phyloP scores from a whole-genome alignment of 345 rosid species.

The Syzygium jambos region DNA sequence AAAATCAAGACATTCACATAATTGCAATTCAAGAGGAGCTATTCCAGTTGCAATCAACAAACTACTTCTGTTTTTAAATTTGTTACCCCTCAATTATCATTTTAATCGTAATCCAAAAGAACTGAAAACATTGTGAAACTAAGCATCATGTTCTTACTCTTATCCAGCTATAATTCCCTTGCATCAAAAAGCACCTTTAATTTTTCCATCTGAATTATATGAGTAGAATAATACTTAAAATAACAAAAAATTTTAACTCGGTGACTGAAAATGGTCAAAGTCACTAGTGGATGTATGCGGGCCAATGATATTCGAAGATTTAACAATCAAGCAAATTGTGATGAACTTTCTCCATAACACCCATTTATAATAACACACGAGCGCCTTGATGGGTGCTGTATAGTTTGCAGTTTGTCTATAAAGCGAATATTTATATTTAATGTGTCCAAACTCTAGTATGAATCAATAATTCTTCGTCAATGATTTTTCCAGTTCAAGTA shows the following conservation, averaged over 20 bases:
- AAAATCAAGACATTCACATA: background rate
- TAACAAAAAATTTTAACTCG: too few relatives aligned
- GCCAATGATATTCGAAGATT: background rate
- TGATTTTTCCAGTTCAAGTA: background rate
- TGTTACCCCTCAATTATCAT: background rate
- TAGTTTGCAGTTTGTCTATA: background rate
- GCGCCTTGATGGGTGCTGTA: background rate
- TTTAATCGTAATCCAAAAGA: background rate
- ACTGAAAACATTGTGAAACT: background rate
- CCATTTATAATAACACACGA: background rate
- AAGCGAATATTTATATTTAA: too few relatives aligned
- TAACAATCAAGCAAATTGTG: background rate
- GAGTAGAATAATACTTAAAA: background rate
- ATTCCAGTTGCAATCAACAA: background rate
- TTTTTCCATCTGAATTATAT: too few relatives aligned
- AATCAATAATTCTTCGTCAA: background rate
- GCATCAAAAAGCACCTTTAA: background rate
- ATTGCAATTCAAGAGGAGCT: background rate
- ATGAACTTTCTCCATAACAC: background rate
- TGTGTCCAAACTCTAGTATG: background rate
- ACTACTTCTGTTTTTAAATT: background rate
- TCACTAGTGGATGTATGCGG: background rate
- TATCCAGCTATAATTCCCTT: background rate
- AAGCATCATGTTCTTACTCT: too few relatives aligned
- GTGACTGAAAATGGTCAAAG: background rate